Conservation (phyloP, 2,329 filamentous ascomycete genomes). For the Colletotrichum paranaense region DNA sequence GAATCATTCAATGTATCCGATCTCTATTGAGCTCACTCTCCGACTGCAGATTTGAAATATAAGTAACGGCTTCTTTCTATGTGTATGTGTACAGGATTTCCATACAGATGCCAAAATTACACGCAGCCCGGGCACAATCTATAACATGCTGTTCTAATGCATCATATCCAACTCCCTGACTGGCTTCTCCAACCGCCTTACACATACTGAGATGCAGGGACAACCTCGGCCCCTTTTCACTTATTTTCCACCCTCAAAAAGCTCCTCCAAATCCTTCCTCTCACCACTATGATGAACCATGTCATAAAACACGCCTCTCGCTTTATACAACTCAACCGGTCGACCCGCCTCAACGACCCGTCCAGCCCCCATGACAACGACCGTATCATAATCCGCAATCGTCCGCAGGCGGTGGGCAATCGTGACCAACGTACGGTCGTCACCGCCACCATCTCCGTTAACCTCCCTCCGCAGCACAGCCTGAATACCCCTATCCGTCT, state of each 20-base stretch:
- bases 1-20: no score
- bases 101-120: background rate
- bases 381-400: conserved; percentile 69
- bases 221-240: background rate
- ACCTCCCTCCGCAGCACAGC: conserved; percentile 63
- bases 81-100: background rate
- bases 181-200: background rate
- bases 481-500: conserved; percentile 67
- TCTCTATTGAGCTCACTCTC: background rate
- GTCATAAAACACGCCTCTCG: conserved; percentile 60
- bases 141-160: background rate
- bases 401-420: conserved; percentile 69
- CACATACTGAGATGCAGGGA: background rate
- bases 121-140: background rate
- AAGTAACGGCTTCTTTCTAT: background rate
- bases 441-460: conserved; percentile 38
- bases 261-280: conserved; percentile 55
- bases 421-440: conserved; percentile 64
- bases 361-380: conserved; percentile 67
- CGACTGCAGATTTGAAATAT: background rate
- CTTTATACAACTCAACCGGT: conserved; percentile 58
- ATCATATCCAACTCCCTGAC: background rate
- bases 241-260: conserved; percentile 41
- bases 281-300: conserved; percentile 68
- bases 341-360: conserved; percentile 64